A percentile compares a stretch with the other conserved stretches of the same genome.
Evolutionary conservation across 495 filamentous ascomycete species (phyloP).

Genomic region (Penicillium nucicola): DNA sequence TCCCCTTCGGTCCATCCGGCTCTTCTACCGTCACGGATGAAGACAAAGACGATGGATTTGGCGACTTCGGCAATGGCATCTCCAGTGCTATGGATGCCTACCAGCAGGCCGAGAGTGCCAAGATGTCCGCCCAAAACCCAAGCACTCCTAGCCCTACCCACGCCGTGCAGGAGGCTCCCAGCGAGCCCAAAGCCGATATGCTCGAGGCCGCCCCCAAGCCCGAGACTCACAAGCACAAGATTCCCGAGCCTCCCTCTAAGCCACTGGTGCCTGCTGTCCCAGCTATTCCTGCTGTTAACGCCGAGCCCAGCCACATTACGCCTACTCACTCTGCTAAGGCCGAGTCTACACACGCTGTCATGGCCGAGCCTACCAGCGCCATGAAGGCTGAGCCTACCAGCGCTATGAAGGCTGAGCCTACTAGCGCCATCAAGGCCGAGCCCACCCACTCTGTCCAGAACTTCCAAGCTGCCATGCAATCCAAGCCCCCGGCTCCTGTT

Average conservation of each 20-base stretch:
- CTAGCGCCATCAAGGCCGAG: not conserved
- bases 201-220: not conserved
- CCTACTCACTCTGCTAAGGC: not conserved
- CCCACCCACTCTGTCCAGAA: not conserved
- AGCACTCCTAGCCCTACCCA: slow-evolving; percentile 1
- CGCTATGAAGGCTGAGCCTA: not conserved
- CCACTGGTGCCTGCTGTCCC: not conserved
- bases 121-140: not conserved
- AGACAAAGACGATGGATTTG: slow-evolving; percentile 16
- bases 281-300: not conserved
- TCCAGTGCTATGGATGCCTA: slow-evolving; percentile 16
- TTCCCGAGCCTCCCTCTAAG: no score
- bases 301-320: not conserved
- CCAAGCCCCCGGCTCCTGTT: not conserved
- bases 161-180: not conserved
- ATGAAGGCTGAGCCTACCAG: not conserved
- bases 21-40: slow-evolving; percentile 2
- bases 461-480: not conserved
- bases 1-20: slow-evolving; percentile 14
- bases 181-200: not conserved
- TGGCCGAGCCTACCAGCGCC: not conserved
- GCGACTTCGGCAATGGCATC: slow-evolving; percentile 2
- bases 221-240: no score
- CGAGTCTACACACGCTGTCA: not conserved
- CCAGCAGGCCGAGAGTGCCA: slow-evolving; percentile 1